Evolutionary conservation across 306 rosid species (phyloP).

Genomic region (Rosa rugosa): DNA sequence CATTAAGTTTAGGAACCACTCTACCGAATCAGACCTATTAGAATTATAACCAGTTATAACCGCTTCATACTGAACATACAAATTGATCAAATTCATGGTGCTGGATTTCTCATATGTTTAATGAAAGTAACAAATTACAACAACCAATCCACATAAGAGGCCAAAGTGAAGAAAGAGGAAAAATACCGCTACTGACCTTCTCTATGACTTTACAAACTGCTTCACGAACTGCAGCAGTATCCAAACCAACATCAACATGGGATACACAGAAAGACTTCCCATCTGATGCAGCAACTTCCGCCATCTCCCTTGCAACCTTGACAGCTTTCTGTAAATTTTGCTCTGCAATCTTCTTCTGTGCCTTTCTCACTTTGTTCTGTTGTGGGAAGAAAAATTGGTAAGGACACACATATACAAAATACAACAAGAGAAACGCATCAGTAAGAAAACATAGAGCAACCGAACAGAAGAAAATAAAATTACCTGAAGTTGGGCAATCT

Average conservation of each 20-base stretch:
- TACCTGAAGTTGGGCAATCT: slow-evolving; percentile 76
- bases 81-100: neutral
- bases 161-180: slow-evolving; percentile 8
- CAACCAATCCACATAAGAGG: neutral
- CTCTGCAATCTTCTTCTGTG: slow-evolving; percentile 84
- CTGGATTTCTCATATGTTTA: neutral
- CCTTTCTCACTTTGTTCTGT: slow-evolving; percentile 78
- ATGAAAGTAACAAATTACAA: neutral
- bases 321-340: slow-evolving; percentile 82
- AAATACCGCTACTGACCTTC: slow-evolving; percentile 49
- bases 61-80: neutral
- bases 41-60: neutral
- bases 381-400: neutral
- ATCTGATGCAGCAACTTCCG: slow-evolving; percentile 64
- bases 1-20: neutral
- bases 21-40: neutral
- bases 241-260: slow-evolving; percentile 81
- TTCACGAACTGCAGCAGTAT: slow-evolving; percentile 94
- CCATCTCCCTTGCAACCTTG: slow-evolving; percentile 56
- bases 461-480: neutral
- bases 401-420: neutral
- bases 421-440: slow-evolving; percentile 1
- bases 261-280: slow-evolving; percentile 76
- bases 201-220: slow-evolving; percentile 77
- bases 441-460: slow-evolving; percentile 14